Evolutionary conservation across 192 early-diverging fungal genomes (phyloP).

Genomic region (Entomortierella beljakovae): DNA sequence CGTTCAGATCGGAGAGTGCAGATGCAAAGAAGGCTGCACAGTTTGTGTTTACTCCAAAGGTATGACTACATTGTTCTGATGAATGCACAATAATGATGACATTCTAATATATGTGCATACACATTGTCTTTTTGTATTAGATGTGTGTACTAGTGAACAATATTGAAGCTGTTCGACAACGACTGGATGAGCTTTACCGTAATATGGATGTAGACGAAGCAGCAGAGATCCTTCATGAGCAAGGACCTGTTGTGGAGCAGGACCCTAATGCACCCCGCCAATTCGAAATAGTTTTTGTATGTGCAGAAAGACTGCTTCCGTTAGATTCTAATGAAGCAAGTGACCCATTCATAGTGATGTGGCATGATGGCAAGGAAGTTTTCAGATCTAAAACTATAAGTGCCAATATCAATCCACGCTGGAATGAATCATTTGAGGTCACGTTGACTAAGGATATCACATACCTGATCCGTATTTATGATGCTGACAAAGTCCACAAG

Average conservation of each 20-base stretch:
- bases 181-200: slow-evolving; percentile 65
- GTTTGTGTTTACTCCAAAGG: slow-evolving; percentile 65
- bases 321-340: slow-evolving; percentile 69
- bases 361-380: slow-evolving; percentile 59
- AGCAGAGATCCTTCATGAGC: slow-evolving; percentile 56
- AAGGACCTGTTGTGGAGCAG: slow-evolving; percentile 19
- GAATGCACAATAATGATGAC: too few relatives aligned
- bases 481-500: slow-evolving; percentile 65
- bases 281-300: slow-evolving; percentile 77
- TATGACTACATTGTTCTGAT: too few relatives aligned
- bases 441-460: slow-evolving; percentile 62
- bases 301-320: slow-evolving; percentile 70
- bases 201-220: slow-evolving; percentile 68
- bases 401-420: slow-evolving; percentile 80
- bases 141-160: slow-evolving; percentile 70
- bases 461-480: slow-evolving; percentile 59
- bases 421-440: slow-evolving; percentile 84
- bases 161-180: slow-evolving; percentile 63
- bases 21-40: slow-evolving; percentile 52
- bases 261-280: slow-evolving; percentile 59
- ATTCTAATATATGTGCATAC: too few relatives aligned
- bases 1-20: slow-evolving; percentile 53
- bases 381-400: slow-evolving; percentile 69
- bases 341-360: slow-evolving; percentile 76
- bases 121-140: slow-evolving; percentile 35